A percentile compares a stretch with the other conserved stretches of the same genome.
Evolutionary conservation across 371 early-diverging fungal genomes (phyloP).

Genomic region (Mortierella sp.): DNA sequence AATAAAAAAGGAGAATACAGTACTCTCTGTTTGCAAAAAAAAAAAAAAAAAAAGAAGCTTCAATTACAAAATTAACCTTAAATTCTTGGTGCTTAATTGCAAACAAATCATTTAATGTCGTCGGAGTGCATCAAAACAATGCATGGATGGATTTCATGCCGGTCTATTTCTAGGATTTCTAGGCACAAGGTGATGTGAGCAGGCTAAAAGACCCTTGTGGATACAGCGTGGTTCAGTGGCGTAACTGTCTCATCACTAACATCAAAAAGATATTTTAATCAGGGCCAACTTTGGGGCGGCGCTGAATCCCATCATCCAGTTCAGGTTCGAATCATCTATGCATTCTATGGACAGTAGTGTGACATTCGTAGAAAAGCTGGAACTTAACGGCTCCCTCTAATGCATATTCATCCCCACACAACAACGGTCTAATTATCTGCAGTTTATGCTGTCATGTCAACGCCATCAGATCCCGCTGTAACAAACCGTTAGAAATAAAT

Average conservation of each 20-base stretch:
- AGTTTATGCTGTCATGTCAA: slow-evolving; percentile 2
- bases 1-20: not conserved
- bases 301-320: slow-evolving; percentile 2
- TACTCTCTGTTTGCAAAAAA: not conserved
- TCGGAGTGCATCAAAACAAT: too few relatives aligned
- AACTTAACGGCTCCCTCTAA: not conserved
- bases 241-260: too few relatives aligned
- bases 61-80: not conserved
- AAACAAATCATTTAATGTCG: too few relatives aligned
- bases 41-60: too few relatives aligned
- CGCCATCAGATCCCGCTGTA: not conserved
- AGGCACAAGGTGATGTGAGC: not conserved
- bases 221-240: too few relatives aligned
- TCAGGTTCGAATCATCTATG: slow-evolving; percentile 12
- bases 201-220: too few relatives aligned
- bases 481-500: slow-evolving; percentile 4
- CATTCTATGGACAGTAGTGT: not conserved
- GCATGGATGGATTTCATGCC: too few relatives aligned
- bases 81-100: not conserved
- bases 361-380: not conserved
- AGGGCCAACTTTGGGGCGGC: not conserved
- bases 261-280: slow-evolving; percentile 10
- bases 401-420: not conserved
- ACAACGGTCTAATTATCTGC: not conserved
- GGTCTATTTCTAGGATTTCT: too few relatives aligned